Evolutionary conservation across 495 filamentous ascomycete species (phyloP).

Genomic region (Bryoglossum gracile): DNA sequence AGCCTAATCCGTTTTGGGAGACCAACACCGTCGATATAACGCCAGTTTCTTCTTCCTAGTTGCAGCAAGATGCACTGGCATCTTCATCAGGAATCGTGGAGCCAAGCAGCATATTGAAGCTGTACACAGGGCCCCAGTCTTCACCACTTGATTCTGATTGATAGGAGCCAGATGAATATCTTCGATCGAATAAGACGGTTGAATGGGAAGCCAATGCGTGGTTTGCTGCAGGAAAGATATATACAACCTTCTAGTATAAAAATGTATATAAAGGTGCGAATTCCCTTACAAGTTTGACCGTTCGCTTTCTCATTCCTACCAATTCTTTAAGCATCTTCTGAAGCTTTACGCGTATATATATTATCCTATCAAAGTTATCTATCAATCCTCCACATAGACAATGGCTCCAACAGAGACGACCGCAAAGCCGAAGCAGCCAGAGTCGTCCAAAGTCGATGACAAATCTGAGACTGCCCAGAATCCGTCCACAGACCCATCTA

Average conservation of each 20-base stretch:
- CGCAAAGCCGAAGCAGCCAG: background rate
- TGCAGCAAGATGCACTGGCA: background rate
- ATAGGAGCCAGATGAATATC: conserved; percentile 4
- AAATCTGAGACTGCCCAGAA: conserved; percentile 2
- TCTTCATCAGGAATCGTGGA: conserved; percentile 3
- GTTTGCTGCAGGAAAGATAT: conserved; percentile 3
- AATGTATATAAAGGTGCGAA: conserved; percentile 11
- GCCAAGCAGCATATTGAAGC: background rate
- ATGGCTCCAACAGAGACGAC: background rate
- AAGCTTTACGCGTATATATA: background rate
- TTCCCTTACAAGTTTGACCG: conserved; percentile 1
- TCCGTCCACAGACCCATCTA: conserved; percentile 12
- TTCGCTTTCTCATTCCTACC: background rate
- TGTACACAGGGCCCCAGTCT: background rate
- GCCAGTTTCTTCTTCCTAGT: background rate
- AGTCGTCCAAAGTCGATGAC: conserved; percentile 7
- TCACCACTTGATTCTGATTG: conserved; percentile 4
- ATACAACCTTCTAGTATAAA: conserved; percentile 2
- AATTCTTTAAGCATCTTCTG: conserved; percentile 1
- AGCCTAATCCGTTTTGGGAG: conserved; percentile 13
- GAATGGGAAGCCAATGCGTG: background rate
- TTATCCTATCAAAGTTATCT: background rate
- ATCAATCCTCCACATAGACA: conserved; percentile 1
- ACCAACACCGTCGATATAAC: conserved; percentile 8
- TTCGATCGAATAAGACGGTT: conserved; percentile 7